These are phyloP conservation scores for Venturiaceae sp. DNA, from an alignment of 2,329 filamentous ascomycete species.

Conservation along the genomic window DNA sequence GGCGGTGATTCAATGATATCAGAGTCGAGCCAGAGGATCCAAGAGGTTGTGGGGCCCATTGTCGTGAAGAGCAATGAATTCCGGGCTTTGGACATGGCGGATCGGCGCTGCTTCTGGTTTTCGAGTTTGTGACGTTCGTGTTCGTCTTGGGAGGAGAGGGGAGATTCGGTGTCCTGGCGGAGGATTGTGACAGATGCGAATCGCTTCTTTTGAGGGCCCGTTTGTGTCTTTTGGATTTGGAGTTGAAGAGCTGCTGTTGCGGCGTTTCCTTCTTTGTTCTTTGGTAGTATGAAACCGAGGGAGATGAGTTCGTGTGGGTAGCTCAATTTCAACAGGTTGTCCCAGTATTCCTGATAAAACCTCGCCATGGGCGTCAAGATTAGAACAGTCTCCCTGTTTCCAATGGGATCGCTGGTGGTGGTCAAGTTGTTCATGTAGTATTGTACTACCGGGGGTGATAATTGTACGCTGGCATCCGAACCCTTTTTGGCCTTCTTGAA, in stretches of 20 bases:
- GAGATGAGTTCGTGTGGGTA: conserved; percentile 95
- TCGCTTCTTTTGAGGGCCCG: conserved; percentile 66
- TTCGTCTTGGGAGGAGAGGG: conserved; percentile 72
- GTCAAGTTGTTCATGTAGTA: conserved; percentile 96
- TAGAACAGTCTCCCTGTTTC: conserved; percentile 75
- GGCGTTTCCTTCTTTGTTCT: conserved; percentile 82
- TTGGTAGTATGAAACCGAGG: conserved; percentile 90
- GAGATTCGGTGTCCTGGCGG: conserved; percentile 86
- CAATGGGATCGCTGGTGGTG: conserved; percentile 63
- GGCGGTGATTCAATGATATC: conserved; percentile 86
- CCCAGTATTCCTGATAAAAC: conserved; percentile 94
- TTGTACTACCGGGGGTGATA: conserved; percentile 77
- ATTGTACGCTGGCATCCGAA: conserved; percentile 30
- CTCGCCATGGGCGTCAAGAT: conserved; percentile 87
- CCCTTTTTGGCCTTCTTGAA: conserved; percentile 51
- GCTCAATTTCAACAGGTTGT: conserved; percentile 71
- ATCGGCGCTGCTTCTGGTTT: conserved; percentile 77
- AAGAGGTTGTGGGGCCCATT: conserved; percentile 78
- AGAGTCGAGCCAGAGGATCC: conserved; percentile 93
- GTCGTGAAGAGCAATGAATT: conserved; percentile 96
- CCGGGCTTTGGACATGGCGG: conserved; percentile 85
- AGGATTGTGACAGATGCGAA: conserved; percentile 93
- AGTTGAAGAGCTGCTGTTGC: conserved; percentile 77
- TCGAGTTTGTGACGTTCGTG: conserved; percentile 82
- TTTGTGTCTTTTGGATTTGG: conserved; percentile 77